Conservation (phyloP, 306 rosid genomes). For the Coriaria nepalensis region DNA sequence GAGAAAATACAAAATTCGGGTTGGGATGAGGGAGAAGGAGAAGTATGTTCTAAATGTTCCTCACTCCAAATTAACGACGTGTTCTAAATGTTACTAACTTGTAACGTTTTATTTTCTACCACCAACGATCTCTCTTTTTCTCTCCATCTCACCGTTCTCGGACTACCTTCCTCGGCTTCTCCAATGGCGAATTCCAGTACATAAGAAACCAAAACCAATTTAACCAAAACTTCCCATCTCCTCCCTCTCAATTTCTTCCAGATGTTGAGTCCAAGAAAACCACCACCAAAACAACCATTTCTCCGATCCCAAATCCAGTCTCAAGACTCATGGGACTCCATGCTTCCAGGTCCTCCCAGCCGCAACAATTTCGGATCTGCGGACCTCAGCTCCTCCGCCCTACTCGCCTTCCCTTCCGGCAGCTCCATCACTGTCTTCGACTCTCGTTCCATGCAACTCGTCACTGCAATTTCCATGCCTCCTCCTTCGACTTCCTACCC, state of each 20-base stretch:
- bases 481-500: constrained; percentile 32
- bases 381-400: constrained; percentile 67
- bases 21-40: too few relatives aligned
- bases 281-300: neutral
- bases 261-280: constrained; percentile 12
- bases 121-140: too few relatives aligned
- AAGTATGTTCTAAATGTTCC: too few relatives aligned
- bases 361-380: constrained; percentile 91
- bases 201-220: too few relatives aligned
- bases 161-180: too few relatives aligned
- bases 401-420: constrained; percentile 78
- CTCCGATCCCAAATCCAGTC: constrained; percentile 4
- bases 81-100: too few relatives aligned
- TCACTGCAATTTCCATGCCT: constrained; percentile 62
- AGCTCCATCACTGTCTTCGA: constrained; percentile 79
- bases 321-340: constrained; percentile 59
- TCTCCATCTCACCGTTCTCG: too few relatives aligned
- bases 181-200: too few relatives aligned
- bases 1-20: too few relatives aligned
- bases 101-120: too few relatives aligned
- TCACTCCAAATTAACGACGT: too few relatives aligned
- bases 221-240: neutral
- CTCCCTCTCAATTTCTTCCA: constrained; percentile 1
- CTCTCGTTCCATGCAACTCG: constrained; percentile 66
- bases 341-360: constrained; percentile 88